Evolutionary conservation across 768 basidiomycete species (phyloP).

Genomic region (Mrakia hoshinonis): DNA sequence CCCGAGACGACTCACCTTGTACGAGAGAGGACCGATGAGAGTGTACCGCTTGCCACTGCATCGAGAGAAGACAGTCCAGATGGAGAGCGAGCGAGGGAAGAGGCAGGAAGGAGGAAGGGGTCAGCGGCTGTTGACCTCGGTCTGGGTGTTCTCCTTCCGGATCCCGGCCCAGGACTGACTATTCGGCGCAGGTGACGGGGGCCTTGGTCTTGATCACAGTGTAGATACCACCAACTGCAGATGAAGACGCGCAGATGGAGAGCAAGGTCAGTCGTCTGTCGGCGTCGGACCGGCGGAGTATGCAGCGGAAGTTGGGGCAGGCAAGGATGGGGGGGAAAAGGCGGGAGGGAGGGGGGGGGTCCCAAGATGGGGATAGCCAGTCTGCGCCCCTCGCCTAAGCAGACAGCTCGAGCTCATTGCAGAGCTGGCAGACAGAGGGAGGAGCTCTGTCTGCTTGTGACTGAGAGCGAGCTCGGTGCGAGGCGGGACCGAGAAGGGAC

Average conservation of each 20-base stretch:
- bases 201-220: conserved; percentile 99
- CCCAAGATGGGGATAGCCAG: no score
- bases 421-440: no score
- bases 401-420: no score
- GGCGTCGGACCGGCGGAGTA: background rate
- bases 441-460: background rate
- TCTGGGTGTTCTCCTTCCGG: background rate
- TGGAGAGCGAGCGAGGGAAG: background rate
- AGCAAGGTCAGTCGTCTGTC: background rate
- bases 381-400: no score
- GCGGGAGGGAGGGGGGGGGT: no score
- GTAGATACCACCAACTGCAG: conserved; percentile 85
- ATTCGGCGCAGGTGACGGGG: conserved; percentile 93
- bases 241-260: background rate
- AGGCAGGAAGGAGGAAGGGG: background rate
- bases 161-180: conserved; percentile 34
- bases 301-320: background rate
- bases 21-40: conserved; percentile 92
- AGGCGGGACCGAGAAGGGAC: background rate
- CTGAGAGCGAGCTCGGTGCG: background rate
- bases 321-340: no score
- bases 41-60: conserved; percentile 50
- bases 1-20: conserved; percentile 52
- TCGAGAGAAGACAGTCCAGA: background rate
- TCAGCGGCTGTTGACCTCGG: background rate